phyloP scores from a whole-genome alignment of 345 rosid species.

The Pistacia atlantica region DNA sequence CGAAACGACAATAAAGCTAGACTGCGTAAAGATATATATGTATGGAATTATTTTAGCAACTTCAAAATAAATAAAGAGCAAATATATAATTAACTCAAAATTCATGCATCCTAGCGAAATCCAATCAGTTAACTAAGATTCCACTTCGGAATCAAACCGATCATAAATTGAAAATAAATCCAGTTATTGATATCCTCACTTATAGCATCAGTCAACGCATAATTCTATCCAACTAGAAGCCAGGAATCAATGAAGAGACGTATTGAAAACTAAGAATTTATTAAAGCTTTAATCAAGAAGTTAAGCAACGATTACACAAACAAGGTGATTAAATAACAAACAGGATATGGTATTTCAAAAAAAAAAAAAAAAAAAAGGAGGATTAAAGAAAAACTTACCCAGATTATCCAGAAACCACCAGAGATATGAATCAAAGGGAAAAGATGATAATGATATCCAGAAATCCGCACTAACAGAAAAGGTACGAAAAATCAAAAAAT shows the following conservation, averaged over 20 bases:
- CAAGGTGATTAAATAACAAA: neutral
- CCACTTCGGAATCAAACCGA: neutral
- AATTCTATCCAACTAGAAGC: neutral
- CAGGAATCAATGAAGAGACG: neutral
- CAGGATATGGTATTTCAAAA: too few species aligned
- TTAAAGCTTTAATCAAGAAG: neutral
- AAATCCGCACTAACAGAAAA: neutral
- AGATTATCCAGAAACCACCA: slow-evolving; percentile 14
- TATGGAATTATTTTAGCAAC: neutral
- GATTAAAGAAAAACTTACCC: slow-evolving; percentile 25
- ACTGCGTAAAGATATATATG: neutral
- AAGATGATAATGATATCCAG: slow-evolving; percentile 10
- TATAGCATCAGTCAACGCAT: neutral
- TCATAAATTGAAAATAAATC: neutral
- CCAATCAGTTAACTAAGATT: neutral
- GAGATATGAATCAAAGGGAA: neutral
- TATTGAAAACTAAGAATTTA: neutral
- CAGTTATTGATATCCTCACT: neutral
- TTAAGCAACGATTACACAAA: neutral
- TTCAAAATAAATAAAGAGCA: neutral
- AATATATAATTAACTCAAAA: neutral
- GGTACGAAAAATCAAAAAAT: neutral
- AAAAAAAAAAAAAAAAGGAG: neutral
- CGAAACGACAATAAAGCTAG: neutral
- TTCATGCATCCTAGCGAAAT: neutral